Base-by-base conservation (phyloP, 1,139 yeast genomes). In the Nakaseomyces bracarensis region DNA sequence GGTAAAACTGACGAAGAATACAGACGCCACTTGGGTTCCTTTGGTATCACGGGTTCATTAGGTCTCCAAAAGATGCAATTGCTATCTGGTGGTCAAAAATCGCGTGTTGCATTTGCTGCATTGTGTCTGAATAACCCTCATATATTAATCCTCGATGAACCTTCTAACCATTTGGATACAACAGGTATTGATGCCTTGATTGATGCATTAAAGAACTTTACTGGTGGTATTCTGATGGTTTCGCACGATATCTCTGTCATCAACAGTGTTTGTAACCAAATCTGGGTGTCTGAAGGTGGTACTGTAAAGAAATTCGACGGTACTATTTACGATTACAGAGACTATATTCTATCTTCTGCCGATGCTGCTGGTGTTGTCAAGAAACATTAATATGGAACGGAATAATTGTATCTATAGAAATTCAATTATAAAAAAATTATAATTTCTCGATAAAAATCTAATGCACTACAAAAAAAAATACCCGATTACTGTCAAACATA, bases 121-220 rank as follows among this genome's bases (percentile, higher is more conserved):
- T 72, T 91, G 51, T 87, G 97, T 66, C 71, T 91, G 57, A 75
- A 76, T 50, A 82, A 82, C 50, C 98, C 98, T n/a, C 98, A 91
- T 61, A 79, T 91, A 38, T 71, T 91, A 55, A 78, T 91, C 60
- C 71, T 91, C 53, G 99, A 91, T 71, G 99, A 93, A 73, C 99
- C 99, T 66, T 86, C 97, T 9, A 91, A 91, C 69, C 99, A 91
- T 66, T 78, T 91, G 75, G 99, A 91, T 81, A 89, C 96, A 13
- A 84, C 94, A 41, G 98, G 97, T 75, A 71, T 91, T 58, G 98
- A 91, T 64, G 97, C 98, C 0, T 72, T 91, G 50, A 81, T 94
- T 6, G 93, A 82, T 33, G 97, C 97, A 1, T 72, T 91, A 58
- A 78, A 73, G 51, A 79, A 77, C 49, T 91, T 89, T 72, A 76